Evolutionary conservation across 129 eudicot genomes (phyloP).

Genomic region (Flaveria trinervia): DNA sequence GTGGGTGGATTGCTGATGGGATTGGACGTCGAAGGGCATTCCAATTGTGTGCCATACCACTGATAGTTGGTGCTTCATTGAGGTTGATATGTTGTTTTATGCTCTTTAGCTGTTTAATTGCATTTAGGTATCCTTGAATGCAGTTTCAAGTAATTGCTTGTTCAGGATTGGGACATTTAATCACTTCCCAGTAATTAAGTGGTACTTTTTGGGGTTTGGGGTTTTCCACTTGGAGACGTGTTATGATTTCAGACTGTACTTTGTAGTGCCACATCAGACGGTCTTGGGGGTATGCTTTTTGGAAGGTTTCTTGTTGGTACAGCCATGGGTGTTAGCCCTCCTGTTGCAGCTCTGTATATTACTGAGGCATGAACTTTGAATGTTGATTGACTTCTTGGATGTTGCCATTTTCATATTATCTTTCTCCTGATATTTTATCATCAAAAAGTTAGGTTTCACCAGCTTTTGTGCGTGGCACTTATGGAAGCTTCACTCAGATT

Average conservation of each 20-base stretch:
- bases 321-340: slow-evolving; percentile 84
- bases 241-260: slow-evolving; percentile 26
- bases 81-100: slow-evolving; percentile 46
- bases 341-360: slow-evolving; percentile 88
- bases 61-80: slow-evolving; percentile 74
- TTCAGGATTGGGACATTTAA: slow-evolving; percentile 7
- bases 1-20: slow-evolving; percentile 88
- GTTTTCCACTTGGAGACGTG: slow-evolving; percentile 11
- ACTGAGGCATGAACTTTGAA: slow-evolving; percentile 57
- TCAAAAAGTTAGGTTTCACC: slow-evolving; percentile 73
- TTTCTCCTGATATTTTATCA: slow-evolving; percentile 23
- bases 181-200: slow-evolving; percentile 1
- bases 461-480: slow-evolving; percentile 87
- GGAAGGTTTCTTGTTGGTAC: slow-evolving; percentile 88
- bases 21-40: slow-evolving; percentile 84
- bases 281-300: slow-evolving; percentile 72
- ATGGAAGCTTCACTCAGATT: slow-evolving; percentile 82
- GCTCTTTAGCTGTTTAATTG: slow-evolving; percentile 21
- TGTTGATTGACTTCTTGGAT: slow-evolving; percentile 4
- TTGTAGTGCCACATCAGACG: slow-evolving; percentile 70
- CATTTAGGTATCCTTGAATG: slow-evolving; percentile 4
- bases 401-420: neutral
- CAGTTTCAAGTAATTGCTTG: slow-evolving; percentile 21
- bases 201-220: neutral
- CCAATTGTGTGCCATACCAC: slow-evolving; percentile 78